Conservation (phyloP, 768 basidiomycete species). For the Omphalotus guepiniiformis region DNA sequence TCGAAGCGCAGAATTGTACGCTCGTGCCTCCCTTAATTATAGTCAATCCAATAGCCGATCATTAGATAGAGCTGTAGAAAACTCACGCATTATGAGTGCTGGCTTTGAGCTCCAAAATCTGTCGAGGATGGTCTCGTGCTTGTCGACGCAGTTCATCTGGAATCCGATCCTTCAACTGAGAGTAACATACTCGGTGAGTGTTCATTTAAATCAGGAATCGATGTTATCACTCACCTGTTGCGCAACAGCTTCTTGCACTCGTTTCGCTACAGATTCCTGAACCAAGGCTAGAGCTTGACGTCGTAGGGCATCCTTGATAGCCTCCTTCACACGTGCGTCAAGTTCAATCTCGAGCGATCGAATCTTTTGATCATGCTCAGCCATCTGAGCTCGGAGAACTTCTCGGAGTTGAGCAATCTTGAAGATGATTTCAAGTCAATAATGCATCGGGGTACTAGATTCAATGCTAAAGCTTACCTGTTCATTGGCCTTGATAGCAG, state of each 20-base stretch:
- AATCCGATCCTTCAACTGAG: conserved; percentile 40
- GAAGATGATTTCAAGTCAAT: conserved; percentile 10
- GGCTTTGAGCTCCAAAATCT: conserved; percentile 39
- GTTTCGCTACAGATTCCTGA: conserved; percentile 27
- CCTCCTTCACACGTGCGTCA: conserved; percentile 35
- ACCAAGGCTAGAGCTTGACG: conserved; percentile 31
- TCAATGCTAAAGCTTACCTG: conserved; percentile 31
- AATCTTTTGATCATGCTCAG: conserved; percentile 34
- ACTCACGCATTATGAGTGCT: conserved; percentile 46
- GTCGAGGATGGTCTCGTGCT: conserved; percentile 35
- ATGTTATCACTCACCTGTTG: conserved; percentile 36
- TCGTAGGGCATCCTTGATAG: conserved; percentile 37
- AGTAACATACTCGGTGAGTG: conserved; percentile 1
- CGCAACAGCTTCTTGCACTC: conserved; percentile 38
- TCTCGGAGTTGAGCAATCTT: conserved; percentile 38
- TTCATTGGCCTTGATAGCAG: conserved; percentile 39
- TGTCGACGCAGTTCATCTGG: conserved; percentile 37
- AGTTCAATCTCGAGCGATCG: conserved; percentile 30
- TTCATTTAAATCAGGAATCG: neutral
- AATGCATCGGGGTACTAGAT: conserved; percentile 1
- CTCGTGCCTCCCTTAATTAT: conserved; percentile 40
- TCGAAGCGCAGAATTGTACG: conserved; percentile 35
- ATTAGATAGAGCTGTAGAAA: neutral
- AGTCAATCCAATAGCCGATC: conserved; percentile 5
- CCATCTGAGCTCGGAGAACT: conserved; percentile 35